Evolutionary conservation across 371 early-diverging fungal genomes (phyloP), one percentile per base, ranked within the genome.

Genomic region (Mucor lusitanicus): DNA sequence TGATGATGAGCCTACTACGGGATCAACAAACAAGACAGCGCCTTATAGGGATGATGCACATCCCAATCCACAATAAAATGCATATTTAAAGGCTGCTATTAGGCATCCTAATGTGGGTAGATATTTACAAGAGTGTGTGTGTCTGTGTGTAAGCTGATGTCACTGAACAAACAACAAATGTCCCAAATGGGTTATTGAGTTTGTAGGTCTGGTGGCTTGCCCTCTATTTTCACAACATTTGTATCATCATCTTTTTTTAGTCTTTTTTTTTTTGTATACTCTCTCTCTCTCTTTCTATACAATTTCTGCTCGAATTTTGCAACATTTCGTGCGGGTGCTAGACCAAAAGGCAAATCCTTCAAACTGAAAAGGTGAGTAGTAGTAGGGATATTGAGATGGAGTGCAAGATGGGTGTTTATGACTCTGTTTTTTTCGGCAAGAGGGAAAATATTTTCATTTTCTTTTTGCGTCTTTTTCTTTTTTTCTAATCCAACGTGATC

Each of bases 351-450:
- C 50, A 55, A 39, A 33, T 28, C 50, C n/a, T 35, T 33, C 64
- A 64, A 64, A 57, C 57, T 64, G 64, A 64, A 64, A 64, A 64
- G 64, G 64, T 64, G 33, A 64, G 64, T 46, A 3, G 21, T 40
- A 4, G n/a, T 42, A 6, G 42, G 30, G n/a, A n/a, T n/a, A n/a
- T n/a, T 40, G 40, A 40, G 15, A 40, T 58, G 13, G 27, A 30
- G 30, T 30, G 30, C 6, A 6, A 25, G 23, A 3, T 50, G 25
- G n/a, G 30, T 30, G 27, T 25, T 53, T 19, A 55, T 55, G 56
- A 55, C 56, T 30, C 27, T 55, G 56, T 28, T 55, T 55, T 59
- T 59, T 42, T 6, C 12, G 30, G 33, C 33, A 33, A 30, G 40
- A 33, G 33, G 23, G n/a, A 59, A 59, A 19, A 39, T 59, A 25